Evolutionary conservation across 1,284 basidiomycete genomes (phyloP).

Genomic region (Melampsora americana): DNA sequence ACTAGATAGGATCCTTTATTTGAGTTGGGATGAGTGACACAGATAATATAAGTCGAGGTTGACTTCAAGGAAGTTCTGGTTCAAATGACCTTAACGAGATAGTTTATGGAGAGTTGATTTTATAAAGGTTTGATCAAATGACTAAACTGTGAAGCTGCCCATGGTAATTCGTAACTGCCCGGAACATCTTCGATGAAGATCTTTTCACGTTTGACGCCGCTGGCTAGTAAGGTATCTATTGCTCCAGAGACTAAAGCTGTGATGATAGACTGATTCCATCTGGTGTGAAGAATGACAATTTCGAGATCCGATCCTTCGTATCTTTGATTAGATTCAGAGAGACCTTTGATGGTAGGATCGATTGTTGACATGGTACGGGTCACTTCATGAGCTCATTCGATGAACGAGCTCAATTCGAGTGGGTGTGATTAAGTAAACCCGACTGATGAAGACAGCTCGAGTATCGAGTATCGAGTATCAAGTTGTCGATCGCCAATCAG

Average conservation of each 20-base stretch:
- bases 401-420: no score
- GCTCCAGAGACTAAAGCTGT: conserved; percentile 8
- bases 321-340: neutral
- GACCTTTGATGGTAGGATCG: conserved; percentile 1
- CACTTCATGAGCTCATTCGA: no score
- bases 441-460: no score
- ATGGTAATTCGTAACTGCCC: conserved; percentile 36
- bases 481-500: no score
- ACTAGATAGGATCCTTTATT: conserved; percentile 20
- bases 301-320: neutral
- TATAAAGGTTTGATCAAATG: neutral
- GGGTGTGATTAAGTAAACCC: no score
- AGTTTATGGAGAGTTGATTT: neutral
- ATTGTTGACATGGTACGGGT: neutral
- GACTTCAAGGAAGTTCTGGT: neutral
- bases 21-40: neutral
- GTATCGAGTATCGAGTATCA: no score
- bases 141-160: conserved; percentile 15
- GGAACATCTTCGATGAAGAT: conserved; percentile 27
- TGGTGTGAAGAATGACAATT: conserved; percentile 34
- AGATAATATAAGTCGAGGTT: neutral
- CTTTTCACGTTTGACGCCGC: conserved; percentile 14
- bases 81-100: neutral
- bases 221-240: conserved; percentile 13
- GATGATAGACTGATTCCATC: conserved; percentile 38